Conservation (phyloP, 352 stramenopile genomes). For the Pythium utonaiense region DNA sequence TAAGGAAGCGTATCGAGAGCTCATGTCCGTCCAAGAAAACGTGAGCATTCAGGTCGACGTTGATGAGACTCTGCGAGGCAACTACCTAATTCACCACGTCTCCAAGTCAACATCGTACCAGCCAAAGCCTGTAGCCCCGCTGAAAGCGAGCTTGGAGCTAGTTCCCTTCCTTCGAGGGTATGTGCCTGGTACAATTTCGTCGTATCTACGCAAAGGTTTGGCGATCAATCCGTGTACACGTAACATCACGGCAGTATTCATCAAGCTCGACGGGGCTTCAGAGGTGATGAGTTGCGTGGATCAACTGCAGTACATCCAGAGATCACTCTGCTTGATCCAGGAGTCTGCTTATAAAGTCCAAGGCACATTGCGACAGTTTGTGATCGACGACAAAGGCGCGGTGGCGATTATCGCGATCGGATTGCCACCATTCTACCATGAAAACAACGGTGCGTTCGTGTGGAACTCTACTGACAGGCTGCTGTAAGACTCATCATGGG, state of each 20-base stretch:
- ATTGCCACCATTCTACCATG: slow-evolving; percentile 75
- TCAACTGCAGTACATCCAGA: slow-evolving; percentile 58
- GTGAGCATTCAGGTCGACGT: slow-evolving; percentile 24
- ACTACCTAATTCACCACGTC: slow-evolving; percentile 40
- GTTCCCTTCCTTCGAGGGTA: slow-evolving; percentile 63
- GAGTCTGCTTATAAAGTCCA: slow-evolving; percentile 79
- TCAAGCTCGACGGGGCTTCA: slow-evolving; percentile 57
- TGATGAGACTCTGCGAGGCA: slow-evolving; percentile 32
- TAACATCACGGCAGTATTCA: slow-evolving; percentile 70
- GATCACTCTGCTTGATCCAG: slow-evolving; percentile 61
- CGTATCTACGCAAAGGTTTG: slow-evolving; percentile 59
- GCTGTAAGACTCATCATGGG: too few species aligned
- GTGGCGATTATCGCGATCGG: slow-evolving; percentile 78
- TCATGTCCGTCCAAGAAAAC: slow-evolving; percentile 28
- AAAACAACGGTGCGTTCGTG: slow-evolving; percentile 78
- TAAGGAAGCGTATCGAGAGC: slow-evolving; percentile 36
- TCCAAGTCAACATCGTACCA: slow-evolving; percentile 14
- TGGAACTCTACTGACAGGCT: too few species aligned
- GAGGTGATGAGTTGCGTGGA: slow-evolving; percentile 34
- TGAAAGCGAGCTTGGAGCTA: slow-evolving; percentile 32
- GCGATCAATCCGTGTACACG: slow-evolving; percentile 60
- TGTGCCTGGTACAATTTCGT: slow-evolving; percentile 66
- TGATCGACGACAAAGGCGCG: slow-evolving; percentile 85
- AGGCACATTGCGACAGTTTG: slow-evolving; percentile 77
- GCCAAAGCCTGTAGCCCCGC: slow-evolving; percentile 6